A percentile compares a stretch with the other conserved stretches of the same genome.
Conservation (phyloP, 495 filamentous ascomycete species). For the Xylaria palmicola region DNA sequence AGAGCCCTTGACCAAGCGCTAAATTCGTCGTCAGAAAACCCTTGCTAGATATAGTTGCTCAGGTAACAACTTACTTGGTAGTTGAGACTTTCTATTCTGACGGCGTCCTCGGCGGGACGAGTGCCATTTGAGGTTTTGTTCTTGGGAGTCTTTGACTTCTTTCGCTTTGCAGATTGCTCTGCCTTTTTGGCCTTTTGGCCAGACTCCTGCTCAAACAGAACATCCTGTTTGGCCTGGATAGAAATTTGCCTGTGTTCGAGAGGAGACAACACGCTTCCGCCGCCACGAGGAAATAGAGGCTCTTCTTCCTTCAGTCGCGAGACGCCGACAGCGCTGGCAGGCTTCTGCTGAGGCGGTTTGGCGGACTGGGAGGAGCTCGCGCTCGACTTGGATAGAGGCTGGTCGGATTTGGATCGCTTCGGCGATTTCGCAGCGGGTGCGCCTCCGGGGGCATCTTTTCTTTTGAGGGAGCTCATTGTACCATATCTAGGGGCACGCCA, state of each 20-base stretch:
- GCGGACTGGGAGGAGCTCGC: slow-evolving; percentile 16
- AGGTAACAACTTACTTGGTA: slow-evolving; percentile 65
- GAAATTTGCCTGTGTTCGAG: slow-evolving; percentile 96
- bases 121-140: slow-evolving; percentile 41
- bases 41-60: background rate
- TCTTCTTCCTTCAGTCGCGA: slow-evolving; percentile 68
- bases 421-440: slow-evolving; percentile 40
- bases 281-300: slow-evolving; percentile 86
- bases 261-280: slow-evolving; percentile 85
- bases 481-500: slow-evolving; percentile 4
- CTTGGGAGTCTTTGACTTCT: slow-evolving; percentile 52
- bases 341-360: slow-evolving; percentile 28
- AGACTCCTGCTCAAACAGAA: slow-evolving; percentile 82
- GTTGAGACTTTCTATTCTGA: slow-evolving; percentile 82
- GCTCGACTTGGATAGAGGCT: slow-evolving; percentile 25
- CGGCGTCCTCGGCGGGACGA: slow-evolving; percentile 50
- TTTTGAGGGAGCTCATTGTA: slow-evolving; percentile 46
- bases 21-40: slow-evolving; percentile 39
- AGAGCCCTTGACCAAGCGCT: slow-evolving; percentile 80
- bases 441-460: slow-evolving; percentile 47
- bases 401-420: slow-evolving; percentile 44
- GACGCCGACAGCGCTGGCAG: slow-evolving; percentile 24
- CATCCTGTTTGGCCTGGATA: slow-evolving; percentile 88
- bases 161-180: slow-evolving; percentile 51
- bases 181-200: slow-evolving; percentile 40